Evolutionary conservation across 176 grass and related monocot genomes (phyloP), one percentile per base, ranked within the genome.

Genomic region (Lolium multiflorum): DNA sequence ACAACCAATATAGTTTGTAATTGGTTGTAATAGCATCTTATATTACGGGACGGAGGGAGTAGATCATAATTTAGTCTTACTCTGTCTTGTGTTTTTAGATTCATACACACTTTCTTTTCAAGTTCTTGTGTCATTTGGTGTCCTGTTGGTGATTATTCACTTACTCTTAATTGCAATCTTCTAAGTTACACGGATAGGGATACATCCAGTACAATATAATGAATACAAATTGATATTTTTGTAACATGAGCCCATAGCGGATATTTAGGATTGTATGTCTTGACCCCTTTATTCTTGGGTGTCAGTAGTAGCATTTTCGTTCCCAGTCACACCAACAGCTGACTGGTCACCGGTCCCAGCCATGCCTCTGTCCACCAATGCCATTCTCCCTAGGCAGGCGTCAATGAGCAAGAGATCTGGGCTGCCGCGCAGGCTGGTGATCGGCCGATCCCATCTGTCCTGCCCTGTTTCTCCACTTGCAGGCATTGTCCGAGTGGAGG

Each of bases 111-210:
- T 64, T 55, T 25, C 52, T 69, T 83, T 16, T 79, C 6, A 12
- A 39, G 22, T 71, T 28, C 56, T 78, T 17, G 13, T 10, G 65
- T 81, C 65, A 48, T 20, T 64, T 20, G 43, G 49, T n/a, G 12
- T 92, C 72, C 80, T 81, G 81, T 72, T 72, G 15, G 31, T 92
- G 65, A n/a, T 58, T 56, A 24, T 81, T 61, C n/a, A 20, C 55
- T 57, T 57, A 35, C 31, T 35, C 31, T 20, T 57, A 57, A 57
- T 57, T 57, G 20, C 20, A 18, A 20, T 14, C 31, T 8, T 57
- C 17, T 57, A 57, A 57, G 55, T 20, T 57, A 14, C 55, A 57
- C 18, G 55, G 55, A 57, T 20, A 57, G 1, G 55, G 51, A 55
- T 55, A 55, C 4, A 55, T 55, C 15, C 15, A 55, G 6, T 57